A percentile compares a stretch with the other conserved stretches of the same genome.
Evolutionary conservation across 2,329 filamentous ascomycete genomes (phyloP).

Genomic region (Cladorrhinum sp.): DNA sequence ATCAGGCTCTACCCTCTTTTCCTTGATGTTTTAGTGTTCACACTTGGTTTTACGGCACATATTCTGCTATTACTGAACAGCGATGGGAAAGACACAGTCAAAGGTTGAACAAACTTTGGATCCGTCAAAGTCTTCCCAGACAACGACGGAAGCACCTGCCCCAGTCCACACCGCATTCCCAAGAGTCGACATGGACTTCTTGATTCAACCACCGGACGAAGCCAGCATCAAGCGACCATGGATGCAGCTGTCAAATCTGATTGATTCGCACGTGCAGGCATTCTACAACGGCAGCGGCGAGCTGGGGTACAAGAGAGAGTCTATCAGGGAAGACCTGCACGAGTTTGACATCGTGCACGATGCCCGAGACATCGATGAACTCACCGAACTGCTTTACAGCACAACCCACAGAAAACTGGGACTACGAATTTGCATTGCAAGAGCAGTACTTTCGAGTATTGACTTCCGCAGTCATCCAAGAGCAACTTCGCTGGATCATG

Average conservation of each 20-base stretch:
- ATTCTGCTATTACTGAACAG: no score
- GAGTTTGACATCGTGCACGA: not conserved
- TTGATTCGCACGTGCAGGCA: slow-evolving; percentile 1
- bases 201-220: slow-evolving; percentile 2
- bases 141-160: not conserved
- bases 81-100: not conserved
- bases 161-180: not conserved
- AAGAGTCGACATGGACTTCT: slow-evolving; percentile 1
- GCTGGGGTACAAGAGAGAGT: not conserved
- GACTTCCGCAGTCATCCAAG: not conserved
- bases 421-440: slow-evolving; percentile 4
- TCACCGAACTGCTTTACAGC: slow-evolving; percentile 1
- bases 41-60: no score
- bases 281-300: not conserved
- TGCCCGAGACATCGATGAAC: not conserved
- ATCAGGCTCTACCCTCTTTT: not conserved
- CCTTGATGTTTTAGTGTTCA: not conserved
- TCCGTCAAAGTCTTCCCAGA: not conserved
- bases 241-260: slow-evolving; percentile 3
- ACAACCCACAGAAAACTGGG: not conserved
- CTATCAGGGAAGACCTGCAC: not conserved
- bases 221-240: not conserved
- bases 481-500: not conserved
- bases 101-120: not conserved
- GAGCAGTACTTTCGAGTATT: not conserved